Conservation (phyloP, 2,329 filamentous ascomycete species). For the Huntiella savannae region DNA sequence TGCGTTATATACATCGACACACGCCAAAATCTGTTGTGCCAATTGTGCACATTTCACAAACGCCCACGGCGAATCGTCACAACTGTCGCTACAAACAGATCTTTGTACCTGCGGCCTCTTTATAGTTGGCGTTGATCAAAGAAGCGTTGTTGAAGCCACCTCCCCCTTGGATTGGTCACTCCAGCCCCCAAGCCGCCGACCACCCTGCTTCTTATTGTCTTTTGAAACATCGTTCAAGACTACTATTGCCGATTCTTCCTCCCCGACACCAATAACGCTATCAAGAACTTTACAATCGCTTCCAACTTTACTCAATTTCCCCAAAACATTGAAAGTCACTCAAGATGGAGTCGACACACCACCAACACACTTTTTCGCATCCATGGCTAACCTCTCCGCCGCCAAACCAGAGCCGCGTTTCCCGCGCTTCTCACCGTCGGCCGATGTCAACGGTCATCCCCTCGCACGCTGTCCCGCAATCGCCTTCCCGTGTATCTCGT, state of each 20-base stretch:
- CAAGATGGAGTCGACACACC: conserved; percentile 10
- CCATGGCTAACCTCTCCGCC: conserved; percentile 10
- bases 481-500: conserved; percentile 31
- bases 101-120: too few species aligned
- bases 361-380: conserved; percentile 7
- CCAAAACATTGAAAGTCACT: background rate
- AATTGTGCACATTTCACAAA: too few species aligned
- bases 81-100: too few species aligned
- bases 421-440: conserved; percentile 24
- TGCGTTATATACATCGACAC: too few species aligned
- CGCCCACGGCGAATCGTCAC: too few species aligned
- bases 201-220: too few species aligned
- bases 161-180: too few species aligned
- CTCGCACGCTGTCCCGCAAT: conserved; percentile 25
- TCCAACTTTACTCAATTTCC: background rate
- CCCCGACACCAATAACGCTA: too few species aligned
- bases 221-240: background rate
- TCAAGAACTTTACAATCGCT: background rate
- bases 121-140: too few species aligned
- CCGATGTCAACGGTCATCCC: conserved; percentile 34
- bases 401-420: conserved; percentile 9
- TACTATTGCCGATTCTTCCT: background rate
- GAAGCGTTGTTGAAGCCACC: too few species aligned
- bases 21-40: too few species aligned
- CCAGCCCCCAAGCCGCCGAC: too few species aligned